Evolutionary conservation across 768 basidiomycete species (phyloP).

Genomic region (Calvatia gigantea): DNA sequence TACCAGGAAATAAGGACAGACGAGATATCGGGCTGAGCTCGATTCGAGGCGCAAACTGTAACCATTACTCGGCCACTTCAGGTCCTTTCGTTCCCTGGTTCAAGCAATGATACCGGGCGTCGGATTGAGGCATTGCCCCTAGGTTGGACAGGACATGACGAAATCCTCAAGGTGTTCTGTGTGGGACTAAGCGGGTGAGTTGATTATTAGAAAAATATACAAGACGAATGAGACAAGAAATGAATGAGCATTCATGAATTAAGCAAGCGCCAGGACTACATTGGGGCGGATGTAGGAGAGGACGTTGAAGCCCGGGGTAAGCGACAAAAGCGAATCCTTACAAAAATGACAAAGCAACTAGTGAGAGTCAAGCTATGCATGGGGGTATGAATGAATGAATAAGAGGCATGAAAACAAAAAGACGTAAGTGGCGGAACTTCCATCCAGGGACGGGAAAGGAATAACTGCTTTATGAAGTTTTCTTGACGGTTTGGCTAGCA

Average conservation of each 20-base stretch:
- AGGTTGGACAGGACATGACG: too few species aligned
- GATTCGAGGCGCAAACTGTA: too few species aligned
- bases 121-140: too few species aligned
- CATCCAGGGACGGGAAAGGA: not conserved
- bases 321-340: not conserved
- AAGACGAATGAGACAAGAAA: too few species aligned
- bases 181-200: too few species aligned
- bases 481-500: constrained; percentile 26
- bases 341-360: not conserved
- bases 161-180: too few species aligned
- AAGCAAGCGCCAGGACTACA: not conserved
- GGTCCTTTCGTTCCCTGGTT: too few species aligned
- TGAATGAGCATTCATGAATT: not conserved
- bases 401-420: not conserved
- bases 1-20: too few species aligned
- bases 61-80: too few species aligned
- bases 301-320: constrained; percentile 6
- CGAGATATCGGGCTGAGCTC: too few species aligned
- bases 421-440: not conserved
- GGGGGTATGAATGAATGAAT: not conserved
- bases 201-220: too few species aligned
- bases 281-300: not conserved
- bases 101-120: too few species aligned
- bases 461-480: constrained; percentile 13
- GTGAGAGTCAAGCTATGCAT: not conserved